A percentile compares a stretch with the other conserved stretches of the same genome.
Evolutionary conservation across 441 rosid genomes (phyloP).

Genomic region (Arabidopsis lyrata): DNA sequence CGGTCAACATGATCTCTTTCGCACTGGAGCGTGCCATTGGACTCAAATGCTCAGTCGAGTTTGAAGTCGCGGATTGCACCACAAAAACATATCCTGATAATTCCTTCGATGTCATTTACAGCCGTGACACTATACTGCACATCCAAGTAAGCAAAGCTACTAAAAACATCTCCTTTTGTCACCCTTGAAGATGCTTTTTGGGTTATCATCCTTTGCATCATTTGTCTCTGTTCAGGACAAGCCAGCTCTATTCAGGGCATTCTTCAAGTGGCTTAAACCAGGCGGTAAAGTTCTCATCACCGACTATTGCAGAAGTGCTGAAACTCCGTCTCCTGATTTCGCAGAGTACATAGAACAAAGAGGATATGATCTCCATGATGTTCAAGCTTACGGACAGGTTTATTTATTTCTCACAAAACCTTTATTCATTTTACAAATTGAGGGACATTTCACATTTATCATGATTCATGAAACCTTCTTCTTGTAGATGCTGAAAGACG

Average conservation of each 20-base stretch:
- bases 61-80: slow-evolving; percentile 93
- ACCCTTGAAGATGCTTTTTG: slow-evolving; percentile 15
- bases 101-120: slow-evolving; percentile 84
- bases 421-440: neutral
- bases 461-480: neutral
- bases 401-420: neutral
- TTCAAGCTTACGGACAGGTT: slow-evolving; percentile 80
- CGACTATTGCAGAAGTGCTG: slow-evolving; percentile 74
- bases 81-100: slow-evolving; percentile 68
- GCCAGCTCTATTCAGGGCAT: slow-evolving; percentile 75
- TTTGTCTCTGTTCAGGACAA: slow-evolving; percentile 66
- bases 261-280: slow-evolving; percentile 90
- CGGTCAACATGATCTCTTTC: slow-evolving; percentile 85
- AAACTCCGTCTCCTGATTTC: slow-evolving; percentile 68
- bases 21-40: slow-evolving; percentile 90
- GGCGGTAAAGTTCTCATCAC: slow-evolving; percentile 89
- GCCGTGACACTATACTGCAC: slow-evolving; percentile 87
- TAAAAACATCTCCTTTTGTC: neutral
- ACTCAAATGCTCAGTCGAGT: slow-evolving; percentile 77
- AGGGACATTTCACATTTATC: neutral
- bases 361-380: slow-evolving; percentile 90
- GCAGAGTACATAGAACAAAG: slow-evolving; percentile 74
- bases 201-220: neutral
- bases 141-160: slow-evolving; percentile 56
- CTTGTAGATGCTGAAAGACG: slow-evolving; percentile 76